Conservation (phyloP, 2,329 filamentous ascomycete genomes). For the Boeremia lycopersici region DNA sequence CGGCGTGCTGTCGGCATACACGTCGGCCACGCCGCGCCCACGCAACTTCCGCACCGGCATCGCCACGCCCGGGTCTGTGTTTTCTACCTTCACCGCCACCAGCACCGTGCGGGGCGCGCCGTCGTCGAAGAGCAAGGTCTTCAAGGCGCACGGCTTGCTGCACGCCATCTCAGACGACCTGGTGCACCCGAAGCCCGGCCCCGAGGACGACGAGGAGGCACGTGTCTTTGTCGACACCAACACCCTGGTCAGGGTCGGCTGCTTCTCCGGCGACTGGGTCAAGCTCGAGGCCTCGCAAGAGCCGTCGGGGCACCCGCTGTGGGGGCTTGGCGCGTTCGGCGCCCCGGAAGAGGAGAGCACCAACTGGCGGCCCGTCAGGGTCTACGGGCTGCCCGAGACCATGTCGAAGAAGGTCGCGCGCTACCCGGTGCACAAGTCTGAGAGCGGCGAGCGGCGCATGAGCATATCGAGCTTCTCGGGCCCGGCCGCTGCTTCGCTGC, state of each 20-base stretch:
- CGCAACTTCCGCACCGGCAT: constrained; percentile 72
- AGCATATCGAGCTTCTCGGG: constrained; percentile 55
- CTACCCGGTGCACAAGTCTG: constrained; percentile 58
- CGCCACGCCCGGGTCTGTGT: constrained; percentile 84
- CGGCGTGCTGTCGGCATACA: constrained; percentile 79
- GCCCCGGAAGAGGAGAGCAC: constrained; percentile 67
- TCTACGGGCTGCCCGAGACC: constrained; percentile 85
- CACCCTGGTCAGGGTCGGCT: constrained; percentile 85
- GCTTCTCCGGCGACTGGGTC: constrained; percentile 98
- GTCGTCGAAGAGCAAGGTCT: constrained; percentile 75
- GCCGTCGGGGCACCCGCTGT: constrained; percentile 70
- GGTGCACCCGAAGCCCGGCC: constrained; percentile 80
- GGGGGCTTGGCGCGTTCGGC: constrained; percentile 72
- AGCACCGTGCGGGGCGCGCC: constrained; percentile 75
- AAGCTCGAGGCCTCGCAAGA: constrained; percentile 79
- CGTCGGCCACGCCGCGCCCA: constrained; percentile 80
- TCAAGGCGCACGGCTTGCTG: constrained; percentile 81
- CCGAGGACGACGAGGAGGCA: constrained; percentile 85
- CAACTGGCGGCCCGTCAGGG: constrained; percentile 81
- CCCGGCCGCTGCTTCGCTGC: constrained; percentile 30
- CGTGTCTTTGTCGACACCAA: constrained; percentile 89
- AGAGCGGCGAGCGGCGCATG: constrained; percentile 49
- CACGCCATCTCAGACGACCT: constrained; percentile 75
- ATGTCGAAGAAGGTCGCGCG: constrained; percentile 60
- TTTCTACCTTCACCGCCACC: constrained; percentile 84